These are phyloP conservation scores for Metschnikowia rubicola DNA, from an alignment of 805 yeast species.

Conservation along the genomic window DNA sequence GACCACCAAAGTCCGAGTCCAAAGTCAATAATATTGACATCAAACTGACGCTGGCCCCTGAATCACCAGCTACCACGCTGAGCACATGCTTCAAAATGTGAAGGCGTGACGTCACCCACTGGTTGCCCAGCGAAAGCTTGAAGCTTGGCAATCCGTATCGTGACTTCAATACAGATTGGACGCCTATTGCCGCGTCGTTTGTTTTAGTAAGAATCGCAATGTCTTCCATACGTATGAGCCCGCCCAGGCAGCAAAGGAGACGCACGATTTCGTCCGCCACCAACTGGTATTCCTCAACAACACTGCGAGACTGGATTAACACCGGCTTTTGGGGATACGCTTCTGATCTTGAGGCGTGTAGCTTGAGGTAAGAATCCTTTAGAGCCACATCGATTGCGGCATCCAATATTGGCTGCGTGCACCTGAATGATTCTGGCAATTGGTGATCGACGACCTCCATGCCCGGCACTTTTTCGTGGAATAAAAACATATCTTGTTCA, in stretches of 20 bases:
- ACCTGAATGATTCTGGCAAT: slow-evolving; percentile 55
- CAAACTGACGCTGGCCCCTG: slow-evolving; percentile 32
- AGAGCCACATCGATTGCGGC: slow-evolving; percentile 32
- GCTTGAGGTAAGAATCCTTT: neutral
- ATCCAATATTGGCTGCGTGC: slow-evolving; percentile 53
- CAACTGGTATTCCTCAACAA: slow-evolving; percentile 3
- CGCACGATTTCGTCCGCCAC: slow-evolving; percentile 17
- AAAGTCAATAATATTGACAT: slow-evolving; percentile 25
- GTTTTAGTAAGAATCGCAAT: slow-evolving; percentile 17
- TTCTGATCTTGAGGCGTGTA: slow-evolving; percentile 5
- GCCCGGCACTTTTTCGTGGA: slow-evolving; percentile 22
- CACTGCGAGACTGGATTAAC: slow-evolving; percentile 3
- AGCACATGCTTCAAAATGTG: slow-evolving; percentile 14
- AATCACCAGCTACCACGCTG: slow-evolving; percentile 22
- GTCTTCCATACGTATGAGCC: slow-evolving; percentile 13
- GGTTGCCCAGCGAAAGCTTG: slow-evolving; percentile 15
- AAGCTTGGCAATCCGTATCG: slow-evolving; percentile 11
- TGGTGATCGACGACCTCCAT: slow-evolving; percentile 25
- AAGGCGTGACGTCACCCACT: slow-evolving; percentile 14
- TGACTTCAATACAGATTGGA: slow-evolving; percentile 12
- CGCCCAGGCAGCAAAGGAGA: slow-evolving; percentile 19
- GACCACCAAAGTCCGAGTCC: slow-evolving; percentile 24
- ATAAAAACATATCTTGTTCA: slow-evolving; percentile 28
- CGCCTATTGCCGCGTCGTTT: slow-evolving; percentile 12
- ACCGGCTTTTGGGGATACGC: slow-evolving; percentile 9